Evolutionary conservation across 1,284 basidiomycete species (phyloP).

Genomic region (Tremellales sp.): DNA sequence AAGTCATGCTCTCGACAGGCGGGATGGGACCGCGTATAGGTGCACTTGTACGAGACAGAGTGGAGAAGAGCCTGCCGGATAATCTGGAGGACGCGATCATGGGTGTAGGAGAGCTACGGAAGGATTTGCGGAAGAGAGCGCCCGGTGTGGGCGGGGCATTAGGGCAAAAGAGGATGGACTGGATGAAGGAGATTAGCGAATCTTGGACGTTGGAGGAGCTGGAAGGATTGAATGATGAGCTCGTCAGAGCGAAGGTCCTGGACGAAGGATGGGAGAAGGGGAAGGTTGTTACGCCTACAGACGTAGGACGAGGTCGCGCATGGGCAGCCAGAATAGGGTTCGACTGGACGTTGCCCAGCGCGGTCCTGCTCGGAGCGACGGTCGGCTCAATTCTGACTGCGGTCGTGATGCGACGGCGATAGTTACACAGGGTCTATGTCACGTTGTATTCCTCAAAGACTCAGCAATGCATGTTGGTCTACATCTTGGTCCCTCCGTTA

Average conservation of each 20-base stretch:
- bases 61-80: slow-evolving; percentile 67
- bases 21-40: slow-evolving; percentile 91
- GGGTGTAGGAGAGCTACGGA: slow-evolving; percentile 60
- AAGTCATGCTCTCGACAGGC: slow-evolving; percentile 94
- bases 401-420: no score
- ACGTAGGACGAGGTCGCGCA: background rate
- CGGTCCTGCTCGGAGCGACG: no score
- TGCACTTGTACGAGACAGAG: slow-evolving; percentile 67
- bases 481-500: no score
- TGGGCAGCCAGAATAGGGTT: background rate
- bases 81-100: slow-evolving; percentile 74
- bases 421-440: no score
- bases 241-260: slow-evolving; percentile 33
- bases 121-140: slow-evolving; percentile 50
- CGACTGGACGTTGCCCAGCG: background rate
- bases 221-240: slow-evolving; percentile 38
- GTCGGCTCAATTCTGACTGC: no score
- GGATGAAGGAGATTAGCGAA: slow-evolving; percentile 91
- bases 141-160: slow-evolving; percentile 54
- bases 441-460: no score
- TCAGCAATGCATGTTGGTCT: no score
- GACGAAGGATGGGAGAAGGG: slow-evolving; percentile 48
- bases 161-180: slow-evolving; percentile 70
- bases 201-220: slow-evolving; percentile 55
- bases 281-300: background rate